A percentile compares a stretch with the other conserved stretches of the same genome.
Evolutionary conservation across 2,329 filamentous ascomycete genomes (phyloP).

Genomic region (Thelonectria blattea): DNA sequence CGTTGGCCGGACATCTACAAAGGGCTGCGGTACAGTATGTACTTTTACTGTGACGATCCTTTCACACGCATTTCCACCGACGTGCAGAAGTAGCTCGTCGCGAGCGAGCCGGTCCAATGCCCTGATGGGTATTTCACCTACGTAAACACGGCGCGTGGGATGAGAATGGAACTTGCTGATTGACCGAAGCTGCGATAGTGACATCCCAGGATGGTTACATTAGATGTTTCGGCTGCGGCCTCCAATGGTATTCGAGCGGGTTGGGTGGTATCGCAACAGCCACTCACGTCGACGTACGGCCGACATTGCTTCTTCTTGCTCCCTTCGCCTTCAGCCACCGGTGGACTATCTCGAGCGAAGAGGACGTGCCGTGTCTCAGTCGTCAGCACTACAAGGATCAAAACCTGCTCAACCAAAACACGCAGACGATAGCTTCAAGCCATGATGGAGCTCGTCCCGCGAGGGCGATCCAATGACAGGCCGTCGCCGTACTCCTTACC

Average conservation of each 20-base stretch:
- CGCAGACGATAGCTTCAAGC: not conserved
- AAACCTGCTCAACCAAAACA: not conserved
- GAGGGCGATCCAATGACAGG: not conserved
- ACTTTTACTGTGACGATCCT: no score
- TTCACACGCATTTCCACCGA: no score
- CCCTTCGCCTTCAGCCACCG: not conserved
- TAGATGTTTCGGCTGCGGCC: not conserved
- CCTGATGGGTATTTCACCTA: no score
- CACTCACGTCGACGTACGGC: not conserved
- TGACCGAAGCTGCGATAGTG: not conserved
- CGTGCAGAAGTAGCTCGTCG: no score
- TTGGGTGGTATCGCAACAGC: not conserved
- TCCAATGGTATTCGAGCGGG: no score
- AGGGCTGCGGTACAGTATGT: no score
- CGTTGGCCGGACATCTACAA: no score
- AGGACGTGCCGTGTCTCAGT: not conserved
- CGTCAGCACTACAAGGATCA: not conserved
- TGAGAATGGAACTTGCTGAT: not conserved
- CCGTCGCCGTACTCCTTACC: not conserved
- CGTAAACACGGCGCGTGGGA: no score
- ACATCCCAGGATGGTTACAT: not conserved
- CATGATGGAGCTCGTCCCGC: not conserved
- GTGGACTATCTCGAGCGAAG: not conserved
- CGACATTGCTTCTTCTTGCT: not conserved
- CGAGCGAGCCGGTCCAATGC: no score